Conservation (phyloP, 257 asterid genomes). For the Solanum stenotomum region DNA sequence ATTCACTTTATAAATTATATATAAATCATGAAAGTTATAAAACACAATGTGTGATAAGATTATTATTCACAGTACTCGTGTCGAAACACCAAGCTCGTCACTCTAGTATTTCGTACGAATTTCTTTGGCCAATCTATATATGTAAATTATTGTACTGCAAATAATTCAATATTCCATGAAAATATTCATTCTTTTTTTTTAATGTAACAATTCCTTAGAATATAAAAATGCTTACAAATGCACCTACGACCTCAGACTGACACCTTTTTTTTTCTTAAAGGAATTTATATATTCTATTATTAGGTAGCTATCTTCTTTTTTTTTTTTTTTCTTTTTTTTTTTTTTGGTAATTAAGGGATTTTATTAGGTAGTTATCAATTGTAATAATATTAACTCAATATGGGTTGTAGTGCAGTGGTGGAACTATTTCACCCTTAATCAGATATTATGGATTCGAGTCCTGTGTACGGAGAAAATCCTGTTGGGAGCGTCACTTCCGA, state of each 20-base stretch:
- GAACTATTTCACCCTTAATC: too few species aligned
- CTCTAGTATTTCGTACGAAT: rapidly evolving
- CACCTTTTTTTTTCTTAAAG: background rate
- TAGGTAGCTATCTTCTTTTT: background rate
- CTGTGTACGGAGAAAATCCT: too few species aligned
- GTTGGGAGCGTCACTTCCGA: too few species aligned
- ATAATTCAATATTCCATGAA: background rate
- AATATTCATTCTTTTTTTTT: background rate
- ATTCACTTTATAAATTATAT: too few species aligned
- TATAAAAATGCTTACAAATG: background rate
- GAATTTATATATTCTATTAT: background rate
- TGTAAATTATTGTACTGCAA: background rate
- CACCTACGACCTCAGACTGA: background rate
- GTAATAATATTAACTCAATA: background rate
- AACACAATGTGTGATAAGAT: too few species aligned
- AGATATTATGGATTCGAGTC: rapidly evolving
- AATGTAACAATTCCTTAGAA: background rate
- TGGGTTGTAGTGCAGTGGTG: too few species aligned
- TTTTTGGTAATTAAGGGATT: too few species aligned
- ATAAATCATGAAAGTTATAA: too few species aligned
- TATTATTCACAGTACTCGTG: too few species aligned
- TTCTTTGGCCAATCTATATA: background rate
- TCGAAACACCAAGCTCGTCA: too few species aligned
- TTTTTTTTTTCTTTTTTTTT: too few species aligned
- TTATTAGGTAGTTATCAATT: background rate